Evolutionary conservation across 352 stramenopile genomes (phyloP).

Genomic region (Pythium volutum): DNA sequence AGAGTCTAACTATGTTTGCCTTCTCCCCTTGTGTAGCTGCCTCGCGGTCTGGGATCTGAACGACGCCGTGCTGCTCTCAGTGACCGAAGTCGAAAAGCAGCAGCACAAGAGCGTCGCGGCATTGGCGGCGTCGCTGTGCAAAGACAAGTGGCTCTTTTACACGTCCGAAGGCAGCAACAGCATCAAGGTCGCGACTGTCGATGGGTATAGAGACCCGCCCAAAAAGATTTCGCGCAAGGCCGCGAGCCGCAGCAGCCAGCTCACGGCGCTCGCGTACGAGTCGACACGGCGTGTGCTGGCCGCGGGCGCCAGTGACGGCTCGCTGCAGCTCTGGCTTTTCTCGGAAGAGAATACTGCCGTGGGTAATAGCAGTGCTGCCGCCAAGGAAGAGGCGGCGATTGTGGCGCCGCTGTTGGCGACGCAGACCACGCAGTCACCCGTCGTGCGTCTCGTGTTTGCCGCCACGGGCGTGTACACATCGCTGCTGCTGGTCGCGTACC

Average conservation of each 20-base stretch:
- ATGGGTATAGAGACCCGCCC: constrained; percentile 36
- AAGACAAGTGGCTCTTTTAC: constrained; percentile 70
- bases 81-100: constrained; percentile 62
- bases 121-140: constrained; percentile 51
- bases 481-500: constrained; percentile 47
- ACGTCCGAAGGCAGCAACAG: constrained; percentile 69
- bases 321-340: constrained; percentile 61
- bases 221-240: constrained; percentile 78
- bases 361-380: constrained; percentile 2
- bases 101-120: constrained; percentile 50
- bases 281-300: constrained; percentile 47
- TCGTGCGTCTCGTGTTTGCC: constrained; percentile 45
- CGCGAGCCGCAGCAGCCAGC: constrained; percentile 47
- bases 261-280: constrained; percentile 55
- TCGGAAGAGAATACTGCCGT: constrained; percentile 39
- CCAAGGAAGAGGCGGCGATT: constrained; percentile 34
- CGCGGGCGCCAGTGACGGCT: constrained; percentile 62
- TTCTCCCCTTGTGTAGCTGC: constrained; percentile 10
- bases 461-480: constrained; percentile 15
- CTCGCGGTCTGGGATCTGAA: constrained; percentile 68
- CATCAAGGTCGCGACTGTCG: constrained; percentile 48
- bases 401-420: constrained; percentile 32
- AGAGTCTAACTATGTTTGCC: background rate
- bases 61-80: constrained; percentile 52
- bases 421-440: constrained; percentile 36